A percentile compares a stretch with the other conserved stretches of the same genome.
Evolutionary conservation across 768 basidiomycete genomes (phyloP).

Genomic region (Mycena polygramma): DNA sequence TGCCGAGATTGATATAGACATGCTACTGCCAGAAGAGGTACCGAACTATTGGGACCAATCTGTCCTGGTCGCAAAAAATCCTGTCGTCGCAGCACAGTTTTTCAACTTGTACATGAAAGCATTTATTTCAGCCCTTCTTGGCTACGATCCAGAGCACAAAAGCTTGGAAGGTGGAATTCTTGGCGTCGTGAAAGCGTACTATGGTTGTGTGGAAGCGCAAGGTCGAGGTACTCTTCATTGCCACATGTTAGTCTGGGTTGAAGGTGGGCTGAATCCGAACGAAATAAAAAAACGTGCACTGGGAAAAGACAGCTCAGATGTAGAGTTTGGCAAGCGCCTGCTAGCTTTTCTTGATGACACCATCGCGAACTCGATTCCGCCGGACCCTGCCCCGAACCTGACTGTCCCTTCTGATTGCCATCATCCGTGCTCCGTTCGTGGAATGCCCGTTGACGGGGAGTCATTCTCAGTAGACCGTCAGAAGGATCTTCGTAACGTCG

Average conservation of each 20-base stretch:
- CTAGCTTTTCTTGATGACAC: constrained; percentile 27
- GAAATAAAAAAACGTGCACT: constrained; percentile 18
- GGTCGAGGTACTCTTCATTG: constrained; percentile 29
- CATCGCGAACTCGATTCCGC: constrained; percentile 14
- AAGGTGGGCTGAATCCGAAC: constrained; percentile 22
- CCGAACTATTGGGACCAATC: constrained; percentile 18
- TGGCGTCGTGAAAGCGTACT: constrained; percentile 22
- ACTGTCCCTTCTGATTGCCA: neutral
- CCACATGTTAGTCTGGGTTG: constrained; percentile 28
- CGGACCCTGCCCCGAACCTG: neutral
- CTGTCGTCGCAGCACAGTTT: constrained; percentile 1
- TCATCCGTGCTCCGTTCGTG: constrained; percentile 28
- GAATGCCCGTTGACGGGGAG: constrained; percentile 8
- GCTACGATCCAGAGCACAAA: constrained; percentile 2
- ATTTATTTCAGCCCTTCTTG: constrained; percentile 7
- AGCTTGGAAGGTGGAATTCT: constrained; percentile 20
- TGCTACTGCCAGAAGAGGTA: neutral
- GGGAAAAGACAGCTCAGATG: neutral
- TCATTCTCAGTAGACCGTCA: neutral
- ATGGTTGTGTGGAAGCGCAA: constrained; percentile 30
- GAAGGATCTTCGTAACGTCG: constrained; percentile 34
- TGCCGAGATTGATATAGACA: neutral
- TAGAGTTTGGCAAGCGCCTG: constrained; percentile 13
- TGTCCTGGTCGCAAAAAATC: constrained; percentile 13
- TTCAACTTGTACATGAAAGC: constrained; percentile 29